Conservation (phyloP, 805 yeast genomes). For the Clavispora fructus region DNA sequence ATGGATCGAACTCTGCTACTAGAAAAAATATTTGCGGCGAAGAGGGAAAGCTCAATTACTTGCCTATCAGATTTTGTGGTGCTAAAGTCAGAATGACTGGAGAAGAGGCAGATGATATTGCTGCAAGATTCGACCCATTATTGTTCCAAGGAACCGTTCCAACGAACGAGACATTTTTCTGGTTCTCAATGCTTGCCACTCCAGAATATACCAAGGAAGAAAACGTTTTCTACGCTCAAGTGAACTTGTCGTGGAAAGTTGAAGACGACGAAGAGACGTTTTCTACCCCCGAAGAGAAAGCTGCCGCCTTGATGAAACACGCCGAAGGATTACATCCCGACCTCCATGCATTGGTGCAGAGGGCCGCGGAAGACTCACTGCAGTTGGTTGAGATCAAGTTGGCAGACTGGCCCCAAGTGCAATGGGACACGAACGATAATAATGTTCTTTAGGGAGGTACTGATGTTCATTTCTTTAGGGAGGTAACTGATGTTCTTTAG, state of each 20-base stretch:
- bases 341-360: constrained; percentile 10
- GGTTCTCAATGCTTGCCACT: constrained; percentile 22
- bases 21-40: constrained; percentile 15
- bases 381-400: constrained; percentile 11
- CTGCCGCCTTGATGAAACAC: constrained; percentile 12
- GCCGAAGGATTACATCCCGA: constrained; percentile 11
- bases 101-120: constrained; percentile 13
- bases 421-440: constrained; percentile 11
- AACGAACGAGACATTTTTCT: constrained; percentile 18
- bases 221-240: constrained; percentile 14
- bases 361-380: constrained; percentile 10
- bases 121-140: constrained; percentile 20
- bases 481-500: too few species aligned
- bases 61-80: constrained; percentile 24
- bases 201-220: constrained; percentile 14
- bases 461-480: too few species aligned
- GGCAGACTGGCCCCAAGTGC: constrained; percentile 15
- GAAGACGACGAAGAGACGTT: constrained; percentile 12
- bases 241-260: constrained; percentile 15
- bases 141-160: constrained; percentile 27
- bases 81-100: constrained; percentile 18
- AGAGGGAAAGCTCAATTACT: constrained; percentile 15
- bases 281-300: constrained; percentile 10
- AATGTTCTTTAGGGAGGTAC: too few species aligned
- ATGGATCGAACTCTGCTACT: constrained; percentile 20